Evolutionary conservation across 176 grass and related monocot genomes (phyloP), one percentile per base, ranked within the genome.

Genomic region (Raddia distichophylla): DNA sequence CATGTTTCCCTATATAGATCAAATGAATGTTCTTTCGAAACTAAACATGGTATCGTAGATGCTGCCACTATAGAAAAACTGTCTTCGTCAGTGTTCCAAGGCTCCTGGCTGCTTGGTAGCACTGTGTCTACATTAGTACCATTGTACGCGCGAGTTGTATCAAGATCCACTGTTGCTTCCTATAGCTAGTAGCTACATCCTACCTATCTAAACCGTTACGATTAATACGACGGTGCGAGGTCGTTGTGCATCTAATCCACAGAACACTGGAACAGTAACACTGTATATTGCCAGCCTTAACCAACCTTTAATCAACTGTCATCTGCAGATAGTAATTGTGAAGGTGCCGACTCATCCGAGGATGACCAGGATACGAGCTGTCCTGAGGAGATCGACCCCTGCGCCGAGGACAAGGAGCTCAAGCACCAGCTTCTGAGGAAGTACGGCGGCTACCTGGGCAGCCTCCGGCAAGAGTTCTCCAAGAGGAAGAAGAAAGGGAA

Each of bases 401-500:
- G 73, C 7, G 88, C 81, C 2, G 92, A 94, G 62, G 91, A 95
- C 80, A 95, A 83, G 68, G 89, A 99, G 90, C 89, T 99, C 8
- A 99, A 90, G 89, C 68, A 87, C 67, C 83, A 93, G 65, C 89
- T 99, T 6, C 85, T 95, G 79, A 91, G 85, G 80, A 99, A 93
- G 79, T 99, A 99, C 27, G 87, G 93, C 8, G 85, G 96, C 17
- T 88, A 91, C 64, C 49, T 99, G 56, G 88, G 91, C 56, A 89
- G 77, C 69, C 93, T 99, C 19, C 76, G 91, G 35, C 90, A 95
- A 43, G 93, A 90, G 76, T 90, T 99, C 50, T 93, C 91, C 43
- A 99, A 93, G 89, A 88, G 94, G 76, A 93, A 89, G 55, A 95
- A 91, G 89, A 95, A 93, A 76, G 91, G 89, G 60, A 99, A 95